phyloP scores from a whole-genome alignment of 179 eudicot genomes.

The Drosera spatulata region DNA sequence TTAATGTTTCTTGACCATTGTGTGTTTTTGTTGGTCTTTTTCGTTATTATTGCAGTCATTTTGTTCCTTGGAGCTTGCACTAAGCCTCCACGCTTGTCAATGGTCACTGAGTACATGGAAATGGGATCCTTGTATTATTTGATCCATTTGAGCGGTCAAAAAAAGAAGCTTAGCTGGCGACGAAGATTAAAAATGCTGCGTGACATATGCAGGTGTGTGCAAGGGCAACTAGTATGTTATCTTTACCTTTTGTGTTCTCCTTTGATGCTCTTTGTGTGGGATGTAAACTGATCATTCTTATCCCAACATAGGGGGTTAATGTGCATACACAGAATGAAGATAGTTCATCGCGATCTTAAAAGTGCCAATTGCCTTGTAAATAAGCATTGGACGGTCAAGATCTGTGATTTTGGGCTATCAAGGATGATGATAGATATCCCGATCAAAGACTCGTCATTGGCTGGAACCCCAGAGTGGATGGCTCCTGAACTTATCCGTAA shows the following conservation, averaged over 20 bases:
- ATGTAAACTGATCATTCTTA: too few relatives aligned
- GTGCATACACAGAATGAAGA: conserved; percentile 97
- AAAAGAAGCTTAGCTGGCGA: conserved; percentile 95
- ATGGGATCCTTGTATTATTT: conserved; percentile 91
- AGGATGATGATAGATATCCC: conserved; percentile 47
- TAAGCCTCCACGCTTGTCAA: conserved; percentile 85
- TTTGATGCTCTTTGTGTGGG: background rate
- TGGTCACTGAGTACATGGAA: conserved; percentile 99
- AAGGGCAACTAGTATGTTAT: background rate
- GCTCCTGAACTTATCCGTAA: conserved; percentile 95
- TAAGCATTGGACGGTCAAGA: conserved; percentile 87
- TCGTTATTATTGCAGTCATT: conserved; percentile 50
- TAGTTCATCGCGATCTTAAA: conserved; percentile 86
- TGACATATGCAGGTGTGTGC: conserved; percentile 90
- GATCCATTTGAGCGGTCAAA: conserved; percentile 94
- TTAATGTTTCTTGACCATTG: background rate
- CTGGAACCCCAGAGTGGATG: conserved; percentile 99
- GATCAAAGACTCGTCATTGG: conserved; percentile 59
- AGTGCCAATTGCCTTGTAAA: conserved; percentile 97
- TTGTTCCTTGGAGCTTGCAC: conserved; percentile 98
- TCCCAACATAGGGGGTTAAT: conserved; percentile 56
- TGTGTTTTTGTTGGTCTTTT: background rate
- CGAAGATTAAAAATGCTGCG: conserved; percentile 89
- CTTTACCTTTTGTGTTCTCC: background rate
- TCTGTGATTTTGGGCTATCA: conserved; percentile 94